Evolutionary conservation across 805 yeast species (phyloP).

Genomic region (Lachancea cidri): DNA sequence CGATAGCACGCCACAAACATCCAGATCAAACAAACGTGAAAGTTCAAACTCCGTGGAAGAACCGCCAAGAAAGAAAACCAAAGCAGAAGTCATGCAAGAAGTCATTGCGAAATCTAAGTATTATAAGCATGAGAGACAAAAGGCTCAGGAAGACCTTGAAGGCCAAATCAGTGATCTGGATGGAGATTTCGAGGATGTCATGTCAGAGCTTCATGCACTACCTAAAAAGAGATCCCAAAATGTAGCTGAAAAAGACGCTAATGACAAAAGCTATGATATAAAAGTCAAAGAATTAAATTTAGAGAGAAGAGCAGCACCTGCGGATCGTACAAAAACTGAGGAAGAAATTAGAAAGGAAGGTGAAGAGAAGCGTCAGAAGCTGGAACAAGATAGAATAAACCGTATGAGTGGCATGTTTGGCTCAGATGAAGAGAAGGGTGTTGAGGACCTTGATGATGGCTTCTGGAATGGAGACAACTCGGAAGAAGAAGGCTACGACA

Average conservation of each 20-base stretch:
- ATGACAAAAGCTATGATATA: slow-evolving; percentile 52
- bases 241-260: slow-evolving; percentile 31
- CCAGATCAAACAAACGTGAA: slow-evolving; percentile 33
- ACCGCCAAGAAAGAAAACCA: slow-evolving; percentile 60
- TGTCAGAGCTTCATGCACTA: slow-evolving; percentile 44
- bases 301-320: slow-evolving; percentile 74
- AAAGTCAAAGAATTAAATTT: slow-evolving; percentile 60
- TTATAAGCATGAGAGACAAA: slow-evolving; percentile 71
- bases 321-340: slow-evolving; percentile 74
- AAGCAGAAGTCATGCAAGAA: slow-evolving; percentile 82
- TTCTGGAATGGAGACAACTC: slow-evolving; percentile 60
- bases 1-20: slow-evolving; percentile 14
- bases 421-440: slow-evolving; percentile 46
- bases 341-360: slow-evolving; percentile 63
- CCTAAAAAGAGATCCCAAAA: slow-evolving; percentile 15
- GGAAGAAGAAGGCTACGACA: slow-evolving; percentile 35
- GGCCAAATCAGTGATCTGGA: slow-evolving; percentile 63
- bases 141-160: slow-evolving; percentile 53
- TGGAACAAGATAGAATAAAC: slow-evolving; percentile 62
- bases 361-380: slow-evolving; percentile 50
- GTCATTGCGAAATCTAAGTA: slow-evolving; percentile 77
- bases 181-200: slow-evolving; percentile 65
- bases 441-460: slow-evolving; percentile 64
- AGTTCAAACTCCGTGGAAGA: slow-evolving; percentile 35
- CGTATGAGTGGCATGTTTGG: slow-evolving; percentile 69